Evolutionary conservation across 2,329 filamentous ascomycete genomes (phyloP), one percentile per base, ranked within the genome.

Genomic region (Botrytis pseudocinerea): DNA sequence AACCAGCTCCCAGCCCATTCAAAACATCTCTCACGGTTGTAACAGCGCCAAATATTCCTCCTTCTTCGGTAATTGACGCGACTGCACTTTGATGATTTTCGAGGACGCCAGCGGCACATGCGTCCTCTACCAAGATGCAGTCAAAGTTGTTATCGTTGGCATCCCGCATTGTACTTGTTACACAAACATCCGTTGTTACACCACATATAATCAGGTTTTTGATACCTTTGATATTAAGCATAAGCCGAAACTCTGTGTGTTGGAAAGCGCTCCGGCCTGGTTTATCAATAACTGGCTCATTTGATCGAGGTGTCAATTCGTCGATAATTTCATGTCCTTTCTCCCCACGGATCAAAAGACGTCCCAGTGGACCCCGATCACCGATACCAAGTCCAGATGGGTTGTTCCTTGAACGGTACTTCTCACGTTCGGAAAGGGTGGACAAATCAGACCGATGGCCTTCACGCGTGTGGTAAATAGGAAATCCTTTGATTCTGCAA

Each of bases 341-440:
- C 76, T 90, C 86, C 0, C 89, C 88, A 32, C 88, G 85, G 38
- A 90, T 82, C 6, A 91, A 81, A 3, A 90, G 83, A n/a, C 86
- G 85, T 1, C 89, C 88, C 62, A 90, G 79, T 1, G 88, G 88
- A 0, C 88, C 88, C 22, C 75, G 84, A 85, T 82, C 80, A 20
- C 81, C 81, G 63, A 90, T 89, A 0, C 85, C 85, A n/a, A 87
- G 76, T 12, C 84, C 83, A 0, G 83, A 83, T 7, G 82, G 76
- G 75, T 88, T 88, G 73, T 89, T 86, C 20, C 82, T 82, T 59
- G 85, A 88, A 5, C 88, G 84, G 68, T 84, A 85, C 2, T 79
- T 79, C 78, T 90, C 88, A n/a, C 88, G 82, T 18, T 83, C 81
- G 0, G 86, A 86, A 0, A 90, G 83, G 12, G 88, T 89, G 0